Base-by-base conservation (phyloP, 352 stramenopile genomes). In the Thalassiosira livingstoniorum region DNA sequence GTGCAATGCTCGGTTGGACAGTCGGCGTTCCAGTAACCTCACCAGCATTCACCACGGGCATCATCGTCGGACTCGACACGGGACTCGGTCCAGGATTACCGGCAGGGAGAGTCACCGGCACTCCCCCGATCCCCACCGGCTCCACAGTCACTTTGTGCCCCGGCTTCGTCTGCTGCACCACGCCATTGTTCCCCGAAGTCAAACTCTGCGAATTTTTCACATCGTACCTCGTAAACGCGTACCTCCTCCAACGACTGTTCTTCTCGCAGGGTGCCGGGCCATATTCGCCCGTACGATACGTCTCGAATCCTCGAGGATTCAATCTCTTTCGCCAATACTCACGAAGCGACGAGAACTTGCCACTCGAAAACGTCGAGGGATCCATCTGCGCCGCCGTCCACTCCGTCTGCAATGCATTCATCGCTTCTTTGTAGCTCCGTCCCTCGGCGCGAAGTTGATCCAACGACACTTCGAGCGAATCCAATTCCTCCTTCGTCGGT, bases 171-270 rank as follows among this genome's bases (percentile, higher is more conserved):
- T 80, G 78, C 29, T n/a, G n/a, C n/a, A n/a, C n/a, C n/a, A n/a
- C n/a, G n/a, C n/a, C n/a, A 13, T 65, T n/a, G 51, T 71, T 80
- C 0, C 83, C 83, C 83, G 74, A 89, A 29, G 74, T 54, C 13
- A 89, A 74, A n/a, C n/a, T n/a, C n/a, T n/a, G n/a, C n/a, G n/a
- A n/a, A n/a, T n/a, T n/a, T 54, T 83, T 61, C 4, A 87, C 75
- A 70, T 90, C 84, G 42, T 78, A 80, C 5, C 62, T 69, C 1
- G 85, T 88, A 45, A 90, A 90, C 13, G 78, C 85, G 31, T 87
- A 90, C 53, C 85, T 88, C 13, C 85, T 31, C 85, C 85, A 90
- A 0, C 78, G 65, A 0, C 39, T 75, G 62, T 88, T 43, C 4
- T 65, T 53, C 29, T 87, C 77, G 62, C 85, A 90, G 3, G 85